These are phyloP conservation scores for Cyclotella distinguenda DNA, from an alignment of 108 stramenopile species.

Conservation along the genomic window DNA sequence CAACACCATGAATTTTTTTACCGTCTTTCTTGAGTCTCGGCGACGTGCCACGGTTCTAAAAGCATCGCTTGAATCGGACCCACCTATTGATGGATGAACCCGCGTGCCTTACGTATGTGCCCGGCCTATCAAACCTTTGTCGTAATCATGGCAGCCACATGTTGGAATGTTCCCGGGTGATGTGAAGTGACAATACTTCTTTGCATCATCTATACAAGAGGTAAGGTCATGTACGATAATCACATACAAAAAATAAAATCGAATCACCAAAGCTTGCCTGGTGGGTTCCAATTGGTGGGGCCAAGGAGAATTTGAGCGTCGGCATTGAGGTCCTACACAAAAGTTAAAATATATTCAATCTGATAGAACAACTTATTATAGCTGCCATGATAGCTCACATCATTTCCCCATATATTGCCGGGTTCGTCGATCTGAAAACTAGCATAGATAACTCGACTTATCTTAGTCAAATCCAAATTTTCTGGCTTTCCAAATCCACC, in stretches of 20 bases:
- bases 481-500: not conserved
- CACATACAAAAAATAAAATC: not conserved
- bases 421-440: slow-evolving; percentile 1
- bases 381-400: too few relatives aligned
- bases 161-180: not conserved
- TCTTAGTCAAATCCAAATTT: slow-evolving; percentile 21
- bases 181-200: slow-evolving; percentile 8
- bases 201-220: not conserved
- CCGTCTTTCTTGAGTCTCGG: slow-evolving; percentile 9
- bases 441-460: slow-evolving; percentile 7
- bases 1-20: too few relatives aligned
- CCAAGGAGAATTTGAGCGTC: slow-evolving; percentile 15
- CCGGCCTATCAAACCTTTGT: slow-evolving; percentile 23
- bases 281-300: slow-evolving; percentile 12
- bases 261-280: not conserved
- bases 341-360: not conserved
- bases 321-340: slow-evolving; percentile 6
- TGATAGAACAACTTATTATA: too few relatives aligned
- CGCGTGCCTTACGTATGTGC: slow-evolving; percentile 16
- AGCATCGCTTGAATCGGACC: not conserved
- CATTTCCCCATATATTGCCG: slow-evolving; percentile 8
- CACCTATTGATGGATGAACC: slow-evolving; percentile 21
- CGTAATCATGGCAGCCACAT: slow-evolving; percentile 18
- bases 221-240: not conserved
- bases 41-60: slow-evolving; percentile 17